phyloP scores from a whole-genome alignment of 371 early-diverging fungal genomes.

The Mortierella sp. region DNA sequence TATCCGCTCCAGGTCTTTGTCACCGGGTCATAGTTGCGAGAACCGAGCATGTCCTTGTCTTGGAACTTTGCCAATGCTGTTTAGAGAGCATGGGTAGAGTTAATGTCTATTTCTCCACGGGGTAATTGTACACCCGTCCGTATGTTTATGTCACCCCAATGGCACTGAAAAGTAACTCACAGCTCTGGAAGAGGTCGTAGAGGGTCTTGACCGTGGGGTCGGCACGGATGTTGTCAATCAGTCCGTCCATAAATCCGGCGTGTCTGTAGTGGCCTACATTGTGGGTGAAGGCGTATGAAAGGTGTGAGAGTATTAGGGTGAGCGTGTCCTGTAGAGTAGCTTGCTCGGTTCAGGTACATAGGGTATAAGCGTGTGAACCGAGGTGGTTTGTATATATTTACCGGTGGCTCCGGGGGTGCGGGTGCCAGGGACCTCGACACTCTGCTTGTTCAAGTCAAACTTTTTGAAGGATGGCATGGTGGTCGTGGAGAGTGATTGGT shows the following conservation, averaged over 20 bases:
- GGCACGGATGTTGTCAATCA: slow-evolving; percentile 27
- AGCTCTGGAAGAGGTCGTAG: slow-evolving; percentile 41
- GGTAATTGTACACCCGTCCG: not conserved
- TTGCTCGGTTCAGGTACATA: not conserved
- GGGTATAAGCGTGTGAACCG: not conserved
- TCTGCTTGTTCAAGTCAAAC: slow-evolving; percentile 20
- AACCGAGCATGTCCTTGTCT: slow-evolving; percentile 59
- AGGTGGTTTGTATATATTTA: slow-evolving; percentile 1
- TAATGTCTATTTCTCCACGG: not conserved
- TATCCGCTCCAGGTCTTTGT: slow-evolving; percentile 64
- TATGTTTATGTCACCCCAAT: not conserved
- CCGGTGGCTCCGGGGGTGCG: slow-evolving; percentile 44
- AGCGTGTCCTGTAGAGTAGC: not conserved
- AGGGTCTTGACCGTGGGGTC: slow-evolving; percentile 41
- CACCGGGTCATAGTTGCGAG: slow-evolving; percentile 59
- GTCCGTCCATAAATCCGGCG: slow-evolving; percentile 7
- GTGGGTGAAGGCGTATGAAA: not conserved
- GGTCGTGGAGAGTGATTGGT: not conserved
- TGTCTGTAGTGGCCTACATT: slow-evolving; percentile 34
- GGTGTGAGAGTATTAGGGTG: not conserved
- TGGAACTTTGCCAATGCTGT: slow-evolving; percentile 18
- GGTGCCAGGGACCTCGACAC: slow-evolving; percentile 42
- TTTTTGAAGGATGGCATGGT: slow-evolving; percentile 25
- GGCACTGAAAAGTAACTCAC: slow-evolving; percentile 11
- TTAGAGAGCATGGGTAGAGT: not conserved